These are phyloP conservation scores for Chaetomium tenue DNA, from an alignment of 495 filamentous ascomycete species.

Conservation along the genomic window DNA sequence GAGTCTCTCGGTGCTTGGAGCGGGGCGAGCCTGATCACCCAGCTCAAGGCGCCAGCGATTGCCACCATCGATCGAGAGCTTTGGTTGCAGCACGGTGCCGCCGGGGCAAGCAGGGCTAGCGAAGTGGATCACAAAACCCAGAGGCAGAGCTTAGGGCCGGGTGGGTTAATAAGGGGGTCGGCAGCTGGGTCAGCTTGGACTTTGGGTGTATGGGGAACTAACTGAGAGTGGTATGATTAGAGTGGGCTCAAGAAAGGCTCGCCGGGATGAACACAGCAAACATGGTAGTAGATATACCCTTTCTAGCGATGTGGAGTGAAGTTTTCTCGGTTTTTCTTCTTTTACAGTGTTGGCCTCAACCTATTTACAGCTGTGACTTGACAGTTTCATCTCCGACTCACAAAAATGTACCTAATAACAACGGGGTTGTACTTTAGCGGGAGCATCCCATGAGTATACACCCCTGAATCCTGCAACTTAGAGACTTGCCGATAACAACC, in stretches of 20 bases:
- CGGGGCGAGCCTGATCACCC: constrained; percentile 77
- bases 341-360: too few relatives aligned
- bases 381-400: too few relatives aligned
- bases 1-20: constrained; percentile 87
- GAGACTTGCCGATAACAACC: background rate
- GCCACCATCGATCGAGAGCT: constrained; percentile 83
- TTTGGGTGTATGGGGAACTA: constrained; percentile 67
- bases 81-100: constrained; percentile 73
- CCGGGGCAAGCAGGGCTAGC: constrained; percentile 63
- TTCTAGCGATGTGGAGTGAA: background rate
- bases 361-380: too few relatives aligned
- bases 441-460: constrained; percentile 1
- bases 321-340: too few relatives aligned
- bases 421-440: background rate
- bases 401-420: too few relatives aligned
- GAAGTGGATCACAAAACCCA: constrained; percentile 57
- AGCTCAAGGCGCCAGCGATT: constrained; percentile 72
- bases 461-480: constrained; percentile 1
- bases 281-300: too few relatives aligned
- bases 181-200: constrained; percentile 69
- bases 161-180: constrained; percentile 49
- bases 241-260: background rate
- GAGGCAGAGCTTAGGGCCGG: constrained; percentile 61
- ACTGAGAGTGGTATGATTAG: background rate
- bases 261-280: too few relatives aligned